Evolutionary conservation across 2,329 filamentous ascomycete species (phyloP), one percentile per base, ranked within the genome.

Genomic region (Rosellinia necatrix): DNA sequence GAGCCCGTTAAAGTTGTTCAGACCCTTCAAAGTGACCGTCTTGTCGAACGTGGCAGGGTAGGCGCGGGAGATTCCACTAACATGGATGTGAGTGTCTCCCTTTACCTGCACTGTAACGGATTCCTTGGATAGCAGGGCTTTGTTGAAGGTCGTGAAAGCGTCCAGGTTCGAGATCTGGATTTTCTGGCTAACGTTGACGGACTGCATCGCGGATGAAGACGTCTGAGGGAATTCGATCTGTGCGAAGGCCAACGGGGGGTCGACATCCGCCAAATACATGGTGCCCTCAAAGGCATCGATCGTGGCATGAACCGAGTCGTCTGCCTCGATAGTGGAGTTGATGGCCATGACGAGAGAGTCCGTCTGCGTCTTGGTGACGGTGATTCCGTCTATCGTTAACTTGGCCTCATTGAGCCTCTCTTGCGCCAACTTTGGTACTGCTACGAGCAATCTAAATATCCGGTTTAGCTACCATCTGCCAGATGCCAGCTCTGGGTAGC

Each of bases 21-120:
- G 70, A 49, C 81, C 78, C 47, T 76, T 76, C 53, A 85, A 65
- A 15, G 71, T 69, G 40, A 85, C 57, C 6, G 76, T 80, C 76
- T 86, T 85, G 67, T 80, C 79, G 68, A 86, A 86, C 54, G 75
- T 76, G 56, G 82, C 79, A 6, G 67, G 68, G 61, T 78, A 84
- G 48, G 75, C 74, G 53, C 72, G 75, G 51, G 73, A 66, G 53
- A 86, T 76, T 38, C 80, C 79, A 13, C 67, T 72, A 37, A 84
- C 77, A 59, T 78, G 74, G 56, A 85, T 71, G 55, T 76, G 71
- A 53, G 83, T 83, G 61, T 78, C 72, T 58, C 83, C 84, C 46
- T 75, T 67, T 51, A 86, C 71, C 32, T 75, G 78, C 56, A 86
- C 73, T 24, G 74, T 73, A 48, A 86, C 62, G 2, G 75, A 76